These are phyloP conservation scores for Cytospora schulzeri DNA, from an alignment of 2,329 filamentous ascomycete genomes.

Conservation along the genomic window DNA sequence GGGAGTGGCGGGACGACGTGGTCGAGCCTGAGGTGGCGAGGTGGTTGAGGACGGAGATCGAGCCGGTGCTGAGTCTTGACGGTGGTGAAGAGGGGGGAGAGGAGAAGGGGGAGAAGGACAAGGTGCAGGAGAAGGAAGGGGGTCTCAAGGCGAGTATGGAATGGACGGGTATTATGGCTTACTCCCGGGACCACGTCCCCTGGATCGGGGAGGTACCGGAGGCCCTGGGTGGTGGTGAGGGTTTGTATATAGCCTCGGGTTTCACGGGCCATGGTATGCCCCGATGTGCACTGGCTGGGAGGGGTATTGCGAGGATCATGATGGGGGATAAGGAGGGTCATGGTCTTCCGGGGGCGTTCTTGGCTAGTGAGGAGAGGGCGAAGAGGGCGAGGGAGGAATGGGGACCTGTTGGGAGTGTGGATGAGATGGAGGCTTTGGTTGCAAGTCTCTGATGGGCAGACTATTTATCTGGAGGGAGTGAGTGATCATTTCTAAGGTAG, in stretches of 20 bases:
- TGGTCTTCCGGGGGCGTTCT: slow-evolving; percentile 48
- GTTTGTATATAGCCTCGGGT: slow-evolving; percentile 65
- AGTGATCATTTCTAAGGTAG: too few species aligned
- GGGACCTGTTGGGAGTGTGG: slow-evolving; percentile 25
- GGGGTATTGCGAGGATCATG: slow-evolving; percentile 65
- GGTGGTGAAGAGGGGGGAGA: slow-evolving; percentile 40
- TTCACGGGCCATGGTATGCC: slow-evolving; percentile 81
- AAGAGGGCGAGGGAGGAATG: slow-evolving; percentile 29
- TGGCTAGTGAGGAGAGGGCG: slow-evolving; percentile 39
- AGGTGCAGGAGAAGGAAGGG: slow-evolving; percentile 39
- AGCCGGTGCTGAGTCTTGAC: slow-evolving; percentile 45
- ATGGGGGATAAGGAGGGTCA: slow-evolving; percentile 40
- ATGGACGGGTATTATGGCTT: slow-evolving; percentile 85
- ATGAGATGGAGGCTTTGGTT: slow-evolving; percentile 26
- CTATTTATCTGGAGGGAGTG: too few species aligned
- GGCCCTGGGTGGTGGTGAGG: slow-evolving; percentile 50
- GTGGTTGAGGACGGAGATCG: slow-evolving; percentile 55
- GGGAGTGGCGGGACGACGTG: slow-evolving; percentile 39
- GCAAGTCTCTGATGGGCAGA: slow-evolving; percentile 16
- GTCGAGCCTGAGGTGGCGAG: slow-evolving; percentile 49
- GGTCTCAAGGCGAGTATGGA: slow-evolving; percentile 57
- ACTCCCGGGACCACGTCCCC: slow-evolving; percentile 65
- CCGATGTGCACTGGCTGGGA: slow-evolving; percentile 66
- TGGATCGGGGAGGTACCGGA: slow-evolving; percentile 71
- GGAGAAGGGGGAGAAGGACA: slow-evolving; percentile 30